Percentiles rank a stretch among this genome's conserved stretches.
Evolutionary conservation across 345 rosid species (phyloP).

Genomic region (Brassica napus): Da-Ae NC_063442.1:43403001-43403500

Average conservation of each 20-base stretch:
- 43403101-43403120: constrained; percentile 55
- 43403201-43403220: constrained; percentile 40
- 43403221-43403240: constrained; percentile 50
- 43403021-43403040: constrained; percentile 40
- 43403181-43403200: constrained; percentile 53
- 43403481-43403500: constrained; percentile 28
- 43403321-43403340: constrained; percentile 43
- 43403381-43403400: constrained; percentile 52
- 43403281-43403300: constrained; percentile 68
- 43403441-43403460: constrained; percentile 41
- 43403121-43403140: constrained; percentile 54
- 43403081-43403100: constrained; percentile 61
- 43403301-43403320: constrained; percentile 55
- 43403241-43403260: constrained; percentile 57
- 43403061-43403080: constrained; percentile 62
- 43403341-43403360: constrained; percentile 54
- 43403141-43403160: constrained; percentile 62
- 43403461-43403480: constrained; percentile 31
- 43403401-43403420: constrained; percentile 57
- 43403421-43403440: constrained; percentile 54
- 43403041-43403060: constrained; percentile 54
- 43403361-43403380: constrained; percentile 57
- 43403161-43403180: constrained; percentile 60
- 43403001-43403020: constrained; percentile 54
- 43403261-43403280: constrained; percentile 48